phyloP scores from a whole-genome alignment of 225 moss, liverwort and hornwort genomes.

The Physcomitrellopsis africana region DNA sequence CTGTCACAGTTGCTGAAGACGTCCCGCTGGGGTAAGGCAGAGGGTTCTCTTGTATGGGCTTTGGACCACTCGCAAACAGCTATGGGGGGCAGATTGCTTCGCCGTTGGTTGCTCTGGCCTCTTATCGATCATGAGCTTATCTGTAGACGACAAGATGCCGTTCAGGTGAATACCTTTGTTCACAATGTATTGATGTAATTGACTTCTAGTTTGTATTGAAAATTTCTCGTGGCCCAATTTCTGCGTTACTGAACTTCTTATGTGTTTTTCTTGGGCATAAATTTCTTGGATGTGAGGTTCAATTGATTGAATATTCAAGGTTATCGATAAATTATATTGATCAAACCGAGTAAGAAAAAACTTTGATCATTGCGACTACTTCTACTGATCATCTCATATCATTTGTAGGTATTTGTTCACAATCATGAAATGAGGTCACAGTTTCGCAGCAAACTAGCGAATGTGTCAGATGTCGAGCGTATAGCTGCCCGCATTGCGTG shows the following conservation, averaged over 20 bases:
- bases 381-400: conserved; percentile 13
- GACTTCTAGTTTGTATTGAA: conserved; percentile 5
- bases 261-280: conserved; percentile 1
- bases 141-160: conserved; percentile 65
- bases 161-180: conserved; percentile 52
- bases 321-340: not conserved
- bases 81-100: conserved; percentile 75
- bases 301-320: not conserved
- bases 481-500: conserved; percentile 74
- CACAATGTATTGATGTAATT: conserved; percentile 18
- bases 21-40: conserved; percentile 62
- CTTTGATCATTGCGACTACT: conserved; percentile 4
- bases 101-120: conserved; percentile 73
- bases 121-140: conserved; percentile 56
- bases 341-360: conserved; percentile 12
- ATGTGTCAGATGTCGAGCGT: conserved; percentile 67
- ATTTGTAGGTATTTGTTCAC: conserved; percentile 53
- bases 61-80: conserved; percentile 72
- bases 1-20: conserved; percentile 59
- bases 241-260: not conserved
- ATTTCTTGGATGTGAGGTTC: conserved; percentile 7
- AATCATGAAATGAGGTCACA: conserved; percentile 53
- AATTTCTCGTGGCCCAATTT: conserved; percentile 18
- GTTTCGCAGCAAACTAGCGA: conserved; percentile 57
- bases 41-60: conserved; percentile 77